A percentile compares a stretch with the other conserved stretches of the same genome.
These are phyloP conservation scores for Didymellaceae sp. DNA, from an alignment of 2,329 filamentous ascomycete species.

Conservation along the genomic window DNA sequence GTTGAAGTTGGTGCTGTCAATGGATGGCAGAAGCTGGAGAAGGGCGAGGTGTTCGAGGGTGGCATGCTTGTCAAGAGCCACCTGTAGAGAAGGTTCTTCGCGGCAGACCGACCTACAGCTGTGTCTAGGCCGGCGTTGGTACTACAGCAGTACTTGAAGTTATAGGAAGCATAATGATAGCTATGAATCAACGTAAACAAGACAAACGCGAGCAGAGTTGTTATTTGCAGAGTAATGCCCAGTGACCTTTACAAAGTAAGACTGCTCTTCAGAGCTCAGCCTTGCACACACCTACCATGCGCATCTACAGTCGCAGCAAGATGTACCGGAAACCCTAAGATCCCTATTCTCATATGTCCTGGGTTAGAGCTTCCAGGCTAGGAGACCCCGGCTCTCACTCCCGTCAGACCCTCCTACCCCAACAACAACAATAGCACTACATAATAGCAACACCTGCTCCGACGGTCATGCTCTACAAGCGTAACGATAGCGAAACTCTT, in stretches of 20 bases:
- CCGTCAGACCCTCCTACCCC: constrained; percentile 18
- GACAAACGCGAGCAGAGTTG: background rate
- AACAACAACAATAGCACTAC: constrained; percentile 30
- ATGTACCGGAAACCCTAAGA: too few species aligned
- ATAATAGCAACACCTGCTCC: constrained; percentile 27
- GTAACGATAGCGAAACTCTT: constrained; percentile 21
- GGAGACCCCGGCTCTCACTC: constrained; percentile 24
- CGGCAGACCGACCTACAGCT: background rate
- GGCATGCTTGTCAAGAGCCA: constrained; percentile 63
- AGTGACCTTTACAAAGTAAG: too few species aligned
- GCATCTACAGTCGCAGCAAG: too few species aligned
- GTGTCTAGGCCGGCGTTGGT: background rate
- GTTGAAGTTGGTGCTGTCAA: constrained; percentile 87
- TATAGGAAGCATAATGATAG: constrained; percentile 8
- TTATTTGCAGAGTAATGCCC: too few species aligned
- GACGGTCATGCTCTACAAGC: constrained; percentile 22
- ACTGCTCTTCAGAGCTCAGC: too few species aligned
- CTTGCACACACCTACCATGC: too few species aligned
- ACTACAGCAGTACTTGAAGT: background rate
- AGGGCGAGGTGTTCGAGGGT: constrained; percentile 73
- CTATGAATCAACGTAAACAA: background rate
- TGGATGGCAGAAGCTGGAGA: constrained; percentile 83
- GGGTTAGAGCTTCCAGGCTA: constrained; percentile 5
- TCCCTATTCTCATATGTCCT: background rate
- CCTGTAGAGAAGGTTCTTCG: constrained; percentile 23